A percentile compares a stretch with the other conserved stretches of the same genome.
phyloP scores from a whole-genome alignment of 2,329 filamentous ascomycete genomes.

The Diplodia scrobiculata region DNA sequence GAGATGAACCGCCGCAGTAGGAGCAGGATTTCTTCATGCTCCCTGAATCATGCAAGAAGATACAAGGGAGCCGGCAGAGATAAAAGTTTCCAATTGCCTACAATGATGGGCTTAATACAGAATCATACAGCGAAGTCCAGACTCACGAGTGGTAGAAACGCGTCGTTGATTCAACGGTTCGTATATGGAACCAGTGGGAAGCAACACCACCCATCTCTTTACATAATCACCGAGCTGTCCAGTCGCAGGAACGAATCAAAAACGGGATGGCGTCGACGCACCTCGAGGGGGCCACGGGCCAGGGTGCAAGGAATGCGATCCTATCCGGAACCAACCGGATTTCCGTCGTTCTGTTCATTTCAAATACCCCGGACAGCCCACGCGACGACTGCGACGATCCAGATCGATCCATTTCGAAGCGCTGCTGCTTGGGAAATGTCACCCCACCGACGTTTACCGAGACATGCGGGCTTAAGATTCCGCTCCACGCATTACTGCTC shows the following conservation, averaged over 20 bases:
- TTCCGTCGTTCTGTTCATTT: not conserved
- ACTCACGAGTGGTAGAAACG: not conserved
- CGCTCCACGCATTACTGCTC: no score
- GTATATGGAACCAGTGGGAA: not conserved
- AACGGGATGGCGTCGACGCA: not conserved
- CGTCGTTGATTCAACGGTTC: not conserved
- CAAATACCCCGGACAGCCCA: not conserved
- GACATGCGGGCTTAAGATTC: not conserved
- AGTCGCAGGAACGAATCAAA: not conserved
- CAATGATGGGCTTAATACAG: not conserved
- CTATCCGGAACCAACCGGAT: not conserved
- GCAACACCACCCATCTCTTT: not conserved
- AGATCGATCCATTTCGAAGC: not conserved
- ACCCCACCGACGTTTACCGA: not conserved
- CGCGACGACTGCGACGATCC: not conserved
- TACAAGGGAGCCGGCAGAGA: no score
- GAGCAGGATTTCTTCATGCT: no score
- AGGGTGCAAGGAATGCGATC: not conserved
- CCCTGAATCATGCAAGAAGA: no score
- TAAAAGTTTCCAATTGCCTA: no score
- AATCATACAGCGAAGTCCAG: not conserved
- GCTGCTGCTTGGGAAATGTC: not conserved
- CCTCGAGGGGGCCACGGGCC: not conserved
- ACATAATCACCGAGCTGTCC: not conserved
- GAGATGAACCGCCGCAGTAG: no score